A percentile compares a stretch with the other conserved stretches of the same genome.
Conservation (phyloP, 257 asterid species). For the Solanum sejunctum region DNA sequence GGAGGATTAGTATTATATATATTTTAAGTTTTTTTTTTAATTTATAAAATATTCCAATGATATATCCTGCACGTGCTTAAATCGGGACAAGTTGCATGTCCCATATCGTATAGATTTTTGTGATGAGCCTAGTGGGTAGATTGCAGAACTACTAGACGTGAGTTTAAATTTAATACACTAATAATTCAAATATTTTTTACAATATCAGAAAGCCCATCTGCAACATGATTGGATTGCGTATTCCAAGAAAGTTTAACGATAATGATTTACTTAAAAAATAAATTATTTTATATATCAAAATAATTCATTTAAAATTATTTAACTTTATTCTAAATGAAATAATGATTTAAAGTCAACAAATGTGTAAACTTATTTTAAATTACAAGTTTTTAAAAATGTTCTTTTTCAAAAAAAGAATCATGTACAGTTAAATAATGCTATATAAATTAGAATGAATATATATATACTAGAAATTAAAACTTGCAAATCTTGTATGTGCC, state of each 20-base stretch:
- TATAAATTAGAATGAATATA: too few species aligned
- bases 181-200: not conserved
- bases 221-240: not conserved
- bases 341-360: not conserved
- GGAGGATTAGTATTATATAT: too few species aligned
- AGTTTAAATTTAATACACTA: not conserved
- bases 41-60: not conserved
- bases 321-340: not conserved
- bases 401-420: too few species aligned
- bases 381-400: not conserved
- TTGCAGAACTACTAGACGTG: not conserved
- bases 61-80: not conserved
- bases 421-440: too few species aligned
- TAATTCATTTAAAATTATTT: not conserved
- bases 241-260: not conserved
- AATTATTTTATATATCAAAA: not conserved
- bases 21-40: too few species aligned
- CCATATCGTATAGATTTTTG: not conserved
- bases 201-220: not conserved
- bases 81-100: not conserved
- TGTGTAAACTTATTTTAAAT: not conserved
- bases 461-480: not conserved
- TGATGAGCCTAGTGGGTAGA: not conserved
- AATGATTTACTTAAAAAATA: not conserved
- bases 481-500: not conserved